These are phyloP conservation scores for Harrya chromipes DNA, from an alignment of 768 basidiomycete genomes.

Conservation along the genomic window DNA sequence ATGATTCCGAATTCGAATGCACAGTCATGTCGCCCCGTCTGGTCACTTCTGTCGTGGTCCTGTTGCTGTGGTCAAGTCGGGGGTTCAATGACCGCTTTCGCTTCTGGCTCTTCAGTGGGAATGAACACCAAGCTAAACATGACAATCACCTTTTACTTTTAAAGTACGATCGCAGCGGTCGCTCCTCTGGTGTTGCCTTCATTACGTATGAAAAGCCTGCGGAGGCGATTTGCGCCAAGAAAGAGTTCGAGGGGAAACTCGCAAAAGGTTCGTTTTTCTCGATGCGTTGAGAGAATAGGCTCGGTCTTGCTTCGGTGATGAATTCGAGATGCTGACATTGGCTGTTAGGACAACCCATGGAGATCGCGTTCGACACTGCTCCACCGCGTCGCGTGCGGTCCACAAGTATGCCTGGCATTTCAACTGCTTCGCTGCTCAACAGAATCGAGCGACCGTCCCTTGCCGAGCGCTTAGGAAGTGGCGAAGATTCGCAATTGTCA, in stretches of 20 bases:
- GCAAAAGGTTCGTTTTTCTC: conserved; percentile 64
- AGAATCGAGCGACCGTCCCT: conserved; percentile 76
- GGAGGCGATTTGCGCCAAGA: conserved; percentile 82
- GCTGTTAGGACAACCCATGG: conserved; percentile 74
- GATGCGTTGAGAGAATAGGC: neutral
- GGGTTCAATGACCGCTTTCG: conserved; percentile 42
- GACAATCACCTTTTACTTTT: conserved; percentile 46
- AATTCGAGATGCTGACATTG: neutral
- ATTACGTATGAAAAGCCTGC: conserved; percentile 73
- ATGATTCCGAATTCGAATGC: conserved; percentile 44
- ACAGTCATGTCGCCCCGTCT: conserved; percentile 33
- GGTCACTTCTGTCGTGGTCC: conserved; percentile 34
- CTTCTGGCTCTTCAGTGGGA: conserved; percentile 34
- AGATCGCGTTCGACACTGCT: conserved; percentile 56
- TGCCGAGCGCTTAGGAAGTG: conserved; percentile 56
- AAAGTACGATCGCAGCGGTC: conserved; percentile 95
- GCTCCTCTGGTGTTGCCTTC: conserved; percentile 80
- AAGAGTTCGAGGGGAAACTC: conserved; percentile 80
- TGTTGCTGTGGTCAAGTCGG: conserved; percentile 23
- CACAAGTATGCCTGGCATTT: conserved; percentile 39
- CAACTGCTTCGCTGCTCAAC: conserved; percentile 63
- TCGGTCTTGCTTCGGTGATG: neutral
- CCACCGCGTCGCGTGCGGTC: conserved; percentile 47
- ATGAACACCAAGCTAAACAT: conserved; percentile 54
- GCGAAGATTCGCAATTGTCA: conserved; percentile 31